Percentiles rank a stretch among this genome's conserved stretches.
Conservation (phyloP, 2,329 filamentous ascomycete species). For the Mycosphaerella sp. region DNA sequence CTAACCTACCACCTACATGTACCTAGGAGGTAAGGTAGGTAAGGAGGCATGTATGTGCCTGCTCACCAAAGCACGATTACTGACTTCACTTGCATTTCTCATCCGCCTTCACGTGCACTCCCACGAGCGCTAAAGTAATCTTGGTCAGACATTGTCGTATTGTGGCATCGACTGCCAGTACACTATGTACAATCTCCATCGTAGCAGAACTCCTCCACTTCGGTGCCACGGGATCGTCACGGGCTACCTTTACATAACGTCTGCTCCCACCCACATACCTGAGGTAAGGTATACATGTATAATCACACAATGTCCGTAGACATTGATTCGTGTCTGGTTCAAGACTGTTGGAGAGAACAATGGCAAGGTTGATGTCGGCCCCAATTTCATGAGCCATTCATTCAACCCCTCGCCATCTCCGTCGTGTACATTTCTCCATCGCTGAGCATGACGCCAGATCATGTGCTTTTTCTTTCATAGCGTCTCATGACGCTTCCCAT, state of each 20-base stretch:
- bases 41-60: no score
- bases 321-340: background rate
- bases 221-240: background rate
- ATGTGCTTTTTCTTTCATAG: constrained; percentile 18
- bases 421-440: background rate
- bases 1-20: no score
- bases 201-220: background rate
- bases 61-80: no score
- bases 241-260: background rate
- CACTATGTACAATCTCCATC: background rate
- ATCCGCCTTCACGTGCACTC: no score
- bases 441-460: constrained; percentile 7
- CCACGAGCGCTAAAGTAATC: no score
- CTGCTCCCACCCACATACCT: background rate
- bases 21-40: no score
- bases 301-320: background rate
- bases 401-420: background rate
- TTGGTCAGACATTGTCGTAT: background rate
- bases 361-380: background rate
- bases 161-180: background rate
- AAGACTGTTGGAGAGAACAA: background rate
- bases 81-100: no score
- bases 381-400: background rate
- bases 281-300: no score
- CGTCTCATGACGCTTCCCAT: constrained; percentile 21